A percentile compares a stretch with the other conserved stretches of the same genome.
These are phyloP conservation scores for Botrytis aclada DNA, from an alignment of 2,329 filamentous ascomycete species.

Conservation along the genomic window DNA sequence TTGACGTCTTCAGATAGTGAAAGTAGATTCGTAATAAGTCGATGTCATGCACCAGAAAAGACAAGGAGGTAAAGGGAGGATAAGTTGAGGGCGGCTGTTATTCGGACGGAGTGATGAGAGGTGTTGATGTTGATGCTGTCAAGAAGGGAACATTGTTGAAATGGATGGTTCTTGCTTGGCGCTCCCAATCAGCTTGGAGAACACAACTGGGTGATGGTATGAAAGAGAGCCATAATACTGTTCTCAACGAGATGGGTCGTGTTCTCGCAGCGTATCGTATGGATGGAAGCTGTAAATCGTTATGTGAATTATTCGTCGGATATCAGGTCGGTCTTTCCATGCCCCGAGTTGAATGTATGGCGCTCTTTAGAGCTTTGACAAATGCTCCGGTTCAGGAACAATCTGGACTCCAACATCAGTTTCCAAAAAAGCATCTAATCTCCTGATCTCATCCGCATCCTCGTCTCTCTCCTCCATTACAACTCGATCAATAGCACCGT, in stretches of 20 bases:
- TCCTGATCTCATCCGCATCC: slow-evolving; percentile 49
- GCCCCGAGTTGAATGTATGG: not conserved
- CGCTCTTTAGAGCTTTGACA: not conserved
- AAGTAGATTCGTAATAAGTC: not conserved
- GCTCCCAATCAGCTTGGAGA: not conserved
- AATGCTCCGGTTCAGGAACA: too few relatives aligned
- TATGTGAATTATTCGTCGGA: not conserved
- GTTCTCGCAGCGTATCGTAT: not conserved
- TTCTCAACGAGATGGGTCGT: not conserved
- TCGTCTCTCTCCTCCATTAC: slow-evolving; percentile 51
- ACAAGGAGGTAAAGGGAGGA: not conserved
- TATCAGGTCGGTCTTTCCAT: not conserved
- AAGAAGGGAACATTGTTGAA: not conserved
- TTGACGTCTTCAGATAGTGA: not conserved
- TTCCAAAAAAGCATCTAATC: slow-evolving; percentile 43
- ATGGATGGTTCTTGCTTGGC: not conserved
- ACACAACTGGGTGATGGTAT: not conserved
- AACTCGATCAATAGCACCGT: slow-evolving; percentile 56
- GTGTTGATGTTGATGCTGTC: not conserved
- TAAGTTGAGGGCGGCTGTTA: not conserved
- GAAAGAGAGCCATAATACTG: not conserved
- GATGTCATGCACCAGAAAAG: not conserved
- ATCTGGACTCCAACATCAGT: not conserved
- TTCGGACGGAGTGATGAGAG: not conserved
- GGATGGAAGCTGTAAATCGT: too few relatives aligned